Evolutionary conservation across 2,329 filamentous ascomycete species (phyloP), one percentile per base, ranked within the genome.

Genomic region (Hypoxylon sp.): DNA sequence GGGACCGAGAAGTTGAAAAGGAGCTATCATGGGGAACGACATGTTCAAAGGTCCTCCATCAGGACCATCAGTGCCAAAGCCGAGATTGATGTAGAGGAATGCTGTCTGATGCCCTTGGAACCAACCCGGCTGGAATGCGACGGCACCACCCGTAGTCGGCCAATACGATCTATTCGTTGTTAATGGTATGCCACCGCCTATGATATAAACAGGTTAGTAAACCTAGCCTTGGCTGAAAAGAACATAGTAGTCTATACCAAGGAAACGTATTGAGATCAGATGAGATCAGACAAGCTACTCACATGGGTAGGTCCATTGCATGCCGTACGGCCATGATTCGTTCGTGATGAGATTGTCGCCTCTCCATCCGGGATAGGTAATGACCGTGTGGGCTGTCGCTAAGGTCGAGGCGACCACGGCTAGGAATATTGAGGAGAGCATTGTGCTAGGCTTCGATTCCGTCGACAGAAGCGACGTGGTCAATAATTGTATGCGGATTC

Each of bases 231-330:
- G 46, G 5, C 21, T 5, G 43, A 52, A 63, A 30, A 65, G 51
- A 60, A 52, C 21, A 21, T 43, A 60, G 51, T 63, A 36, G 23
- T 9, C 21, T 21, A 43, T 32, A 21, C 23, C 14, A 23, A 41
- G 2, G 25, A 23, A 17, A 51, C 21, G 23, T n/a, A 10, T 23
- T 7, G 23, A 60, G 45, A 43, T 32, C 34, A 32, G 57, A 21
- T 7, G 23, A 60, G 45, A 43, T 32, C 34, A 32, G 57, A 21
- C 19, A 19, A 50, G 21, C 17, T 3, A 63, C 93, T 82, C 84
- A 97, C 94, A 98, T 80, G 94, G 94, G 83, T 97, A 97, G 79
- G 90, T 89, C 94, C 94, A 98, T 83, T 97, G 92, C 92, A 96
- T 95, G 81, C 94, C 94, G 73, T 92, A 97, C 1, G 94, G 94